phyloP scores from a whole-genome alignment of 345 rosid genomes.

The Litchi chinensis region DNA sequence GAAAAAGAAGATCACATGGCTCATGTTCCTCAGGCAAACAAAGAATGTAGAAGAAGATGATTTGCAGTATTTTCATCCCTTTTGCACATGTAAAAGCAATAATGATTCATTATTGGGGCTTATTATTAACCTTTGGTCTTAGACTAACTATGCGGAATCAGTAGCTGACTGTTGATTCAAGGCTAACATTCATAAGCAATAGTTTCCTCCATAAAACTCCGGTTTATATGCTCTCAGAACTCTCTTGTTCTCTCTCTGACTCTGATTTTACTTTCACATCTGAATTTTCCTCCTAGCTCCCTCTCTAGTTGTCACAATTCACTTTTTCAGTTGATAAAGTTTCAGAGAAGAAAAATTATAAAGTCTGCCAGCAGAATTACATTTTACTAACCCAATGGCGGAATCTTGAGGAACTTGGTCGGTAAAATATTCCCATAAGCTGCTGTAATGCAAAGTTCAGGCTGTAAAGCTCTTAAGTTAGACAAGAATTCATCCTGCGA shows the following conservation, averaged over 20 bases:
- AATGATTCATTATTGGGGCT: not conserved
- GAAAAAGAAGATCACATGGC: not conserved
- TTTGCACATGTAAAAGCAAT: no score
- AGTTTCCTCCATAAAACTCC: not conserved
- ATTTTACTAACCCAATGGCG: constrained; percentile 65
- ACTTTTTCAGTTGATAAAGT: constrained; percentile 6
- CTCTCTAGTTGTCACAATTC: constrained; percentile 5
- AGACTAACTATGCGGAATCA: not conserved
- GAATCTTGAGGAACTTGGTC: constrained; percentile 78
- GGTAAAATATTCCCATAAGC: constrained; percentile 97
- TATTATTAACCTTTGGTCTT: not conserved
- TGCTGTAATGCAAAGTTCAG: constrained; percentile 91
- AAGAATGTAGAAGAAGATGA: not conserved
- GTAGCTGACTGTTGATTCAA: not conserved
- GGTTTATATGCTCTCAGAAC: no score
- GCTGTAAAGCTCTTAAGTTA: constrained; percentile 70
- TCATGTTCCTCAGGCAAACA: not conserved
- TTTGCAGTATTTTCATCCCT: not conserved
- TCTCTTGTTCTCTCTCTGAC: not conserved
- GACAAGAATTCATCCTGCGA: constrained; percentile 71
- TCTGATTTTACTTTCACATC: not conserved
- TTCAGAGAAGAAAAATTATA: constrained; percentile 7
- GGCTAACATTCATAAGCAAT: not conserved
- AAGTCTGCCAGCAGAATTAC: not conserved
- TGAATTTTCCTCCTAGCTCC: not conserved